Percentiles rank a stretch among this genome's conserved stretches.
Evolutionary conservation across 225 moss, liverwort and hornwort genomes (phyloP).

Genomic region (Marchantia paleacea): DNA sequence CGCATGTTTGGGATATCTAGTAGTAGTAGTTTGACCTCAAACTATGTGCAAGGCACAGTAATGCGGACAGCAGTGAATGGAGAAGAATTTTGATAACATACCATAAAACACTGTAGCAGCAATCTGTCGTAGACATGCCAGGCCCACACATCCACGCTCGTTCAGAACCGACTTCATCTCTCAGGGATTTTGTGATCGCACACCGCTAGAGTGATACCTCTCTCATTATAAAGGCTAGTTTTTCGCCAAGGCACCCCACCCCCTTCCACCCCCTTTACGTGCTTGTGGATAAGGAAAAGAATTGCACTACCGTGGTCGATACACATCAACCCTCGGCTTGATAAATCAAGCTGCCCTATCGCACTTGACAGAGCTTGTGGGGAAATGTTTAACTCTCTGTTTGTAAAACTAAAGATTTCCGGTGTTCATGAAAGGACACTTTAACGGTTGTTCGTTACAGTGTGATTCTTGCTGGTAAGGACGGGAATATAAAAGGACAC

Average conservation of each 20-base stretch:
- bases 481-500: background rate
- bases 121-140: constrained; percentile 32
- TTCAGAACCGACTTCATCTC: background rate
- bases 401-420: too few relatives aligned
- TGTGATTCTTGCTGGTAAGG: too few relatives aligned
- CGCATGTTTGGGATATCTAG: too few relatives aligned
- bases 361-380: too few relatives aligned
- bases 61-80: background rate
- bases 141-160: background rate
- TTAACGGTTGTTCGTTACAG: too few relatives aligned
- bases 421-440: too few relatives aligned
- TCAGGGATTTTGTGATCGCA: background rate
- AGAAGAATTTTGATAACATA: constrained; percentile 12
- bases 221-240: too few relatives aligned
- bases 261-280: background rate
- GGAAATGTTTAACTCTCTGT: too few relatives aligned
- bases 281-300: background rate
- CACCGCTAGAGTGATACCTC: background rate
- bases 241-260: background rate
- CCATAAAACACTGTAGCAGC: constrained; percentile 40
- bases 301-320: background rate
- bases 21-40: too few relatives aligned
- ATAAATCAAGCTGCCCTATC: too few relatives aligned
- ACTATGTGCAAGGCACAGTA: background rate
- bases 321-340: background rate